These are phyloP conservation scores for Colletotrichum caudatum DNA, from an alignment of 2,329 filamentous ascomycete genomes.

Conservation along the genomic window DNA sequence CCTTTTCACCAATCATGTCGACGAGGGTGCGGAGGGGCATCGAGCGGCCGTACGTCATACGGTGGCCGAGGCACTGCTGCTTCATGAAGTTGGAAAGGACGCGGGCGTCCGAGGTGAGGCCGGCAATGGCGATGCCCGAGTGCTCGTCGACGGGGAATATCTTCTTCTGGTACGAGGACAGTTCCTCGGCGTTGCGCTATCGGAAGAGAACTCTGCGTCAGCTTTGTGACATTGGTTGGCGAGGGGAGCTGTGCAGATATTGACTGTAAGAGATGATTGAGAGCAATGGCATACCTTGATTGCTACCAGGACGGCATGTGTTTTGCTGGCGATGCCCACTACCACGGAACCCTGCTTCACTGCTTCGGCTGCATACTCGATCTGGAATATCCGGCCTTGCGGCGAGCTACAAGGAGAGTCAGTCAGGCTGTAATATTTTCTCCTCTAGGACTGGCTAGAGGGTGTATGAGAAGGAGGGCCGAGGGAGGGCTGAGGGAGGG, in stretches of 20 bases:
- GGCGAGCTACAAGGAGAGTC: constrained; percentile 76
- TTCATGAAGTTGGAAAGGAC: constrained; percentile 99
- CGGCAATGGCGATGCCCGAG: constrained; percentile 93
- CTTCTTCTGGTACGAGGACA: constrained; percentile 99
- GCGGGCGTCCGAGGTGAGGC: constrained; percentile 95
- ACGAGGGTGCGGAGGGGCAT: constrained; percentile 93
- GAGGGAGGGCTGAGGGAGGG: constrained; percentile 29
- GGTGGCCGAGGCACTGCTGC: constrained; percentile 95
- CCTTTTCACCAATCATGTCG: constrained; percentile 92
- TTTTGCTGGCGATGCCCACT: constrained; percentile 97
- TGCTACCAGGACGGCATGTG: constrained; percentile 93
- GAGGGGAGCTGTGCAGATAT: neutral
- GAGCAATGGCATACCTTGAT: constrained; percentile 78
- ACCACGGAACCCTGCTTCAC: constrained; percentile 99
- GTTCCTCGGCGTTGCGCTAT: constrained; percentile 97
- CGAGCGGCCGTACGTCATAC: constrained; percentile 93
- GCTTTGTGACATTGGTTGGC: neutral
- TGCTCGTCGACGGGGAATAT: constrained; percentile 97
- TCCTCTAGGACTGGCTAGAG: neutral
- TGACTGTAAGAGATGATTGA: neutral
- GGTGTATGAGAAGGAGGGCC: constrained; percentile 24
- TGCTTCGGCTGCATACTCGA: constrained; percentile 98
- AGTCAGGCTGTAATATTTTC: constrained; percentile 2
- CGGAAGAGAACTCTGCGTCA: constrained; percentile 1
- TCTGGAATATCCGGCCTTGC: constrained; percentile 99